Evolutionary conservation across 495 filamentous ascomycete genomes (phyloP), one percentile per base, ranked within the genome.

Genomic region (Jackrogersella minutella): DNA sequence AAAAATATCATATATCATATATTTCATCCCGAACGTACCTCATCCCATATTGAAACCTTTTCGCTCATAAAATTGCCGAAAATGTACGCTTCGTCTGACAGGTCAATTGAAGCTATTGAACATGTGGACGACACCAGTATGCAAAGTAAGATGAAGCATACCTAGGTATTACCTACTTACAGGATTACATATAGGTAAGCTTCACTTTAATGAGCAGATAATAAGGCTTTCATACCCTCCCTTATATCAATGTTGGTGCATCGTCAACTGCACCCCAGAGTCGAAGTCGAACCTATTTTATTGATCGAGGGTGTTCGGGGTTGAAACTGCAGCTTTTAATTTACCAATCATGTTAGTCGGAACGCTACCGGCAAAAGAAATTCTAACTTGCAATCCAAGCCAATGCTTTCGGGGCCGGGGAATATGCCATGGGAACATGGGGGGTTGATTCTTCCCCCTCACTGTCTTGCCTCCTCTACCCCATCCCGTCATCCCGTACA

Each of bases 101-200:
- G 24, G 55, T 69, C 60, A 63, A 56, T 61, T 56, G 59, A 55
- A 50, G 64, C 60, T 59, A 56, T 61, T 56, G 59, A 55, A 49
- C 40, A 55, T 17, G 52, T 49, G 30, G 40, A 11, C 40, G 39
- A 43, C 7, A 34, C 30, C 31, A 41, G 50, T 51, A 62, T 41
- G 26, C 30, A 19, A 26, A 16, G 22, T 22, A 44, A 11, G 33
- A 66, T 55, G 40, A 44, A 46, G 52, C 39, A 34, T 40, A 53
- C 7, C 3, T 30, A 30, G n/a, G n/a, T n/a, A n/a, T n/a, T 7
- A 30, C 26, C 26, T 30, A 7, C 26, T 3, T 30, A 30, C 7
- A 30, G 3, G 7, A 30, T n/a, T 57, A 33, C 28, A 50, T 30
- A 46, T 14, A 54, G 52, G 60, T 46, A 64, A 64, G 60, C 67